These are phyloP conservation scores for Verticillium longisporum DNA, from an alignment of 2,329 filamentous ascomycete genomes.

Conservation along the genomic window DNA sequence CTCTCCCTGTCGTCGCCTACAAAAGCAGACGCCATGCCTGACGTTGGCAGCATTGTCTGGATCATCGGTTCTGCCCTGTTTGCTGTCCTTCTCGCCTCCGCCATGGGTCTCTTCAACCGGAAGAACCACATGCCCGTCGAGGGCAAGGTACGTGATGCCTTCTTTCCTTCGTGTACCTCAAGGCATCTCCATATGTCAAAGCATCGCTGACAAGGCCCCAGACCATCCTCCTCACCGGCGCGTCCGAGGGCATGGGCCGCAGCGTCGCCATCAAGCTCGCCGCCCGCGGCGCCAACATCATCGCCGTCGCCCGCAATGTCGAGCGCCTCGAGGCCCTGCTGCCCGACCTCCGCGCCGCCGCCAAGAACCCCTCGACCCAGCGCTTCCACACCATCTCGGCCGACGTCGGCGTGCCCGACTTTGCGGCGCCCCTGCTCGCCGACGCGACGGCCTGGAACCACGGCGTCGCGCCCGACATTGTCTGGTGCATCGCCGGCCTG, in stretches of 20 bases:
- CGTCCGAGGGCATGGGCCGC: conserved; percentile 87
- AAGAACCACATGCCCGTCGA: conserved; percentile 79
- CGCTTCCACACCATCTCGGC: conserved; percentile 79
- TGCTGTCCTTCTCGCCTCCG: conserved; percentile 25
- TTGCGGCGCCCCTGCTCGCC: conserved; percentile 62
- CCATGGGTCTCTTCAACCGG: conserved; percentile 62
- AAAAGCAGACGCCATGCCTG: background rate
- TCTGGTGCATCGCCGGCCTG: conserved; percentile 84
- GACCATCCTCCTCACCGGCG: conserved; percentile 86
- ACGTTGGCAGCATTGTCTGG: background rate
- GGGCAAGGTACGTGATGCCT: conserved; percentile 57
- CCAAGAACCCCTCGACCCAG: conserved; percentile 59
- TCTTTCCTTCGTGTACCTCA: background rate
- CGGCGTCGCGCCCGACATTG: conserved; percentile 66
- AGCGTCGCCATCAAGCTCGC: conserved; percentile 68
- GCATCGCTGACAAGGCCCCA: conserved; percentile 24
- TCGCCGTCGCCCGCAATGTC: conserved; percentile 74
- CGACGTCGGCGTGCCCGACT: conserved; percentile 66
- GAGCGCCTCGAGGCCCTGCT: conserved; percentile 63
- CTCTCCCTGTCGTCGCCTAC: too few relatives aligned
- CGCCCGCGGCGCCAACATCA: conserved; percentile 75
- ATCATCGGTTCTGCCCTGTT: background rate
- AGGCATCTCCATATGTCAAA: too few relatives aligned
- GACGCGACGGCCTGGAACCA: conserved; percentile 77
- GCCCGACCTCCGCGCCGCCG: conserved; percentile 56